Conservation (phyloP, 148 eudicot species). For the Selenicereus undatus region DNA sequence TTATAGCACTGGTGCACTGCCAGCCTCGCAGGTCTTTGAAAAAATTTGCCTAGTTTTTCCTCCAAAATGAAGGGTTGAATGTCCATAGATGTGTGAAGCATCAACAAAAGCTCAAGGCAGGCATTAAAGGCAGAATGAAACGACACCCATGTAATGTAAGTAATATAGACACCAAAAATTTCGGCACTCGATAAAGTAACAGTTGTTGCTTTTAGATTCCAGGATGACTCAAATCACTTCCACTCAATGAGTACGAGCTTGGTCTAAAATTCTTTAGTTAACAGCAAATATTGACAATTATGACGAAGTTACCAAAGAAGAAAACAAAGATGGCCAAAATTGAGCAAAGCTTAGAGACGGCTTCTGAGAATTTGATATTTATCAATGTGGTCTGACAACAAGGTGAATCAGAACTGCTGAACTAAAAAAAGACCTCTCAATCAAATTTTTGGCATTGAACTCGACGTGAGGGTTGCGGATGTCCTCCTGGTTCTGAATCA, state of each 20-base stretch:
- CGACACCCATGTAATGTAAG: too few relatives aligned
- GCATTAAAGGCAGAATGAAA: too few relatives aligned
- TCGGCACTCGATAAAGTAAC: too few relatives aligned
- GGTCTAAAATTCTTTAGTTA: neutral
- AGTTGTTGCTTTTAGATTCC: neutral
- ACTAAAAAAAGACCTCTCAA: neutral
- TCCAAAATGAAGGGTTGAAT: too few relatives aligned
- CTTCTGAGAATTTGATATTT: neutral
- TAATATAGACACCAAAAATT: too few relatives aligned
- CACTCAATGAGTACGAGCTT: neutral
- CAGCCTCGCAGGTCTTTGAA: too few relatives aligned
- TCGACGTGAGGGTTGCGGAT: constrained; percentile 74
- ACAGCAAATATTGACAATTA: neutral
- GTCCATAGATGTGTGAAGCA: too few relatives aligned
- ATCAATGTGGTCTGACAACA: neutral
- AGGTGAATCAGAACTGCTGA: neutral
- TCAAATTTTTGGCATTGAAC: constrained; percentile 51
- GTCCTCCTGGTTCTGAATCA: constrained; percentile 83
- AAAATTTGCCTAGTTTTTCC: too few relatives aligned
- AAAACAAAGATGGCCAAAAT: neutral
- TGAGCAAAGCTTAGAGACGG: neutral
- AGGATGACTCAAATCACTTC: too few relatives aligned
- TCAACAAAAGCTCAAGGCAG: too few relatives aligned
- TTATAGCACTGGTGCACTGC: too few relatives aligned
- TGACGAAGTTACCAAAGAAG: neutral